These are phyloP conservation scores for Mycena crocata DNA, from an alignment of 768 basidiomycete genomes.

Conservation along the genomic window DNA sequence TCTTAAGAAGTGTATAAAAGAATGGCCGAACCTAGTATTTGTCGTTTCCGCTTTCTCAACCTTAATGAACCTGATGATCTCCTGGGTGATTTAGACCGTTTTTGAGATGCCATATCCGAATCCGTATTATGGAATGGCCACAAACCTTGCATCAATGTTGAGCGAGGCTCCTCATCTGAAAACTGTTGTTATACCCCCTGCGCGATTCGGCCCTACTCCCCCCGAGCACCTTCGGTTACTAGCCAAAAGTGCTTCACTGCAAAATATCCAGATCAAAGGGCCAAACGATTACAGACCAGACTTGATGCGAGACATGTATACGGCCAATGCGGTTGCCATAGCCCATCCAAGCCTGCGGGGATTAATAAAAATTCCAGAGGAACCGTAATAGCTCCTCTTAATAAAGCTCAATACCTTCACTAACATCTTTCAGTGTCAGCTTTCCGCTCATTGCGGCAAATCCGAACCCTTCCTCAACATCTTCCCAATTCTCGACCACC, in stretches of 20 bases:
- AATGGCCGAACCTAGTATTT: constrained; percentile 24
- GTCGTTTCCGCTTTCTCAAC: no score
- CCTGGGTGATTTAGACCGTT: constrained; percentile 1
- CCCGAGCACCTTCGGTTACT: constrained; percentile 1
- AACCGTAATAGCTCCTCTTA: background rate
- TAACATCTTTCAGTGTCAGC: background rate
- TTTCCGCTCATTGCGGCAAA: background rate
- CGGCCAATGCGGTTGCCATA: background rate
- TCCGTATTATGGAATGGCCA: background rate
- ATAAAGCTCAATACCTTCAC: background rate
- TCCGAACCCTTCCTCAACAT: background rate
- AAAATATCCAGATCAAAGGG: constrained; percentile 18
- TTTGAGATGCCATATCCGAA: constrained; percentile 14
- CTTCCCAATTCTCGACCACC: constrained; percentile 12
- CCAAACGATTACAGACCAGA: background rate
- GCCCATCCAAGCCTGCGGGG: constrained; percentile 18
- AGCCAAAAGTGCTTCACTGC: constrained; percentile 14
- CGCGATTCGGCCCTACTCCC: background rate
- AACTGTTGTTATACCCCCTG: constrained; percentile 1
- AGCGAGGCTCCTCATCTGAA: constrained; percentile 8
- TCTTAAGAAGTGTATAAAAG: constrained; percentile 1
- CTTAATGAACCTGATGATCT: background rate
- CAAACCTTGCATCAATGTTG: background rate
- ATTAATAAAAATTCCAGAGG: constrained; percentile 14
- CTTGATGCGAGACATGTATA: no score